Conservation (phyloP, 371 early-diverging fungal genomes). For the Encephalitozoon cuniculi region DNA sequence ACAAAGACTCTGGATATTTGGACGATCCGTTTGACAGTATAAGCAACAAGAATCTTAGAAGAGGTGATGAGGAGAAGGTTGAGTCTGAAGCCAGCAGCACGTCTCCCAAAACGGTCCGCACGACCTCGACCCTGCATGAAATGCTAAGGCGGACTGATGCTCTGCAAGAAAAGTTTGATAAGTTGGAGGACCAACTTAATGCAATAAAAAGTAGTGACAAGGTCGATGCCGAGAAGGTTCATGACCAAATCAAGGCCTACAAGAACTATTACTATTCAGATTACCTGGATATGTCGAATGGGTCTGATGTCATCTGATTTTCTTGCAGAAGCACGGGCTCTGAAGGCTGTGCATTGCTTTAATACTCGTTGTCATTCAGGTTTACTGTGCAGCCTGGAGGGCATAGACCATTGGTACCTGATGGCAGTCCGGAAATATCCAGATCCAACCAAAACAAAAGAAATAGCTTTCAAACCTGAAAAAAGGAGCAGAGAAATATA, state of each 20-base stretch:
- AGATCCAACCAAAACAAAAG: neutral
- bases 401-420: neutral
- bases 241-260: constrained; percentile 37
- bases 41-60: neutral
- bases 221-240: constrained; percentile 33
- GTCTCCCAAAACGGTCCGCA: constrained; percentile 47
- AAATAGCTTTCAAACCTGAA: neutral
- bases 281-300: constrained; percentile 42
- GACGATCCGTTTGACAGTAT: neutral
- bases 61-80: neutral
- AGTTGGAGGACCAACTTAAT: constrained; percentile 55
- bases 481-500: neutral
- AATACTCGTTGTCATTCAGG: neutral
- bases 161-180: constrained; percentile 54
- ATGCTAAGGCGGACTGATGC: constrained; percentile 58
- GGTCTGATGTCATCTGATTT: constrained; percentile 45
- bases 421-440: neutral
- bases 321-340: neutral
- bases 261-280: constrained; percentile 47
- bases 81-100: constrained; percentile 18
- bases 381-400: neutral
- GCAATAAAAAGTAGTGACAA: constrained; percentile 52
- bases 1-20: neutral
- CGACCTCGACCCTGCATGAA: constrained; percentile 56
- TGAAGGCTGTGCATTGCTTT: neutral